Evolutionary conservation across 2,329 filamentous ascomycete species (phyloP).

Genomic region (Calonectria hongkongensis): DNA sequence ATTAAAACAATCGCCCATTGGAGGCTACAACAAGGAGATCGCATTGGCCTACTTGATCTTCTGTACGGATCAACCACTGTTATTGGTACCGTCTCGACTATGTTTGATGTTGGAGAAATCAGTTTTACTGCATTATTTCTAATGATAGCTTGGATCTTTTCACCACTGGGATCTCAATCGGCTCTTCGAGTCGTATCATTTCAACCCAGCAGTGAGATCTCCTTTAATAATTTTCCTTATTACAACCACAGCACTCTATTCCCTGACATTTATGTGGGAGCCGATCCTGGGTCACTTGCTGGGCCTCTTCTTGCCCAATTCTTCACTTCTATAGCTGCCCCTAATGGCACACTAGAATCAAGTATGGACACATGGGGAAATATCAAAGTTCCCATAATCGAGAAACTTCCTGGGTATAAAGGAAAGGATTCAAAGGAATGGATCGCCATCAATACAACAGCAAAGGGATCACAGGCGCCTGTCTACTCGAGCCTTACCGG

Average conservation of each 20-base stretch:
- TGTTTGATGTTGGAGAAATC: constrained; percentile 31
- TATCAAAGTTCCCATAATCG: constrained; percentile 24
- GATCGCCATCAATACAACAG: constrained; percentile 9
- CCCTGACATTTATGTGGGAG: neutral
- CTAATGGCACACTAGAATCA: constrained; percentile 3
- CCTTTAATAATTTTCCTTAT: constrained; percentile 14
- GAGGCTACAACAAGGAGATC: constrained; percentile 39
- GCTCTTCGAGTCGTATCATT: constrained; percentile 34
- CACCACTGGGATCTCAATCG: constrained; percentile 33
- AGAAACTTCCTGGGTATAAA: constrained; percentile 29
- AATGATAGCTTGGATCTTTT: constrained; percentile 15
- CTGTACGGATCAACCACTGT: constrained; percentile 37
- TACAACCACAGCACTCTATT: constrained; percentile 16
- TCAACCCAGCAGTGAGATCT: neutral
- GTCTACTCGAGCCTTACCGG: constrained; percentile 31
- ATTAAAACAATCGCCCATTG: constrained; percentile 35
- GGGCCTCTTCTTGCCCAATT: constrained; percentile 1
- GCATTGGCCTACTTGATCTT: constrained; percentile 30
- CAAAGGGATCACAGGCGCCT: neutral
- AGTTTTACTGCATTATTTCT: neutral
- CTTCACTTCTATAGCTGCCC: constrained; percentile 12
- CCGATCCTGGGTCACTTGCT: neutral
- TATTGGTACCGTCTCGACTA: constrained; percentile 27
- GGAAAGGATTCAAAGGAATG: constrained; percentile 26
- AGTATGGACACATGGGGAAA: constrained; percentile 37